Evolutionary conservation across 768 basidiomycete species (phyloP), one percentile per base, ranked within the genome.

Genomic region (Fibroporia radiculosa): DNA sequence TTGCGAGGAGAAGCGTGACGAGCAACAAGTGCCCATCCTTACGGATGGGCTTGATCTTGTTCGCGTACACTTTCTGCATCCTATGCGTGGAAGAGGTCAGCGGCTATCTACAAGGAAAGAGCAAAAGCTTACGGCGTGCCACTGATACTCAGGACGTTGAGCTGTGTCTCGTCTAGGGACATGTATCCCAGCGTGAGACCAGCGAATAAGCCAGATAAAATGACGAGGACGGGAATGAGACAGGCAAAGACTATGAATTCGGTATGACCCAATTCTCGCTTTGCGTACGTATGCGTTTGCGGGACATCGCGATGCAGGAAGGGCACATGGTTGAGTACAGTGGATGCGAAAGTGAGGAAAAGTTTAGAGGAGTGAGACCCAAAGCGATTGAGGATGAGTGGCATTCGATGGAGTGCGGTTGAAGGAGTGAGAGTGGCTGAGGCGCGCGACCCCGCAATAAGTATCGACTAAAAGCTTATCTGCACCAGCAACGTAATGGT

Each of bases 111-210:
- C 18, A 41, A 41, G 40, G 34, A 10, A 29, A 13, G 40, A 35
- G 28, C 38, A 38, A 16, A 26, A 2, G 67, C 85, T 47, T 54
- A 89, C 86, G 83, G 73, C 19, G 85, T 87, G 13, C 92, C 92
- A 44, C 84, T 84, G 48, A 90, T 82, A 51, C 82, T 80, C 18
- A 95, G 66, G 2, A 95, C 92, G 58, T 84, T 82, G 33, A 95
- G 75, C 71, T 93, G 90, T 31, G 91, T 93, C 63, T 86, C 86
- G 64, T 95, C 91, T 61, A 93, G 73, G 54, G 83, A 86, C 85
- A 93, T 92, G 63, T 90, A 93, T 26, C 91, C 91, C 36, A 93
- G 69, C 47, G 92, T 93, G 53, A 93, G 70, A 63, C 92, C 87
- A 73, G 90, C 90, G 76, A 93, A 92, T 47, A 91, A 55, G 59